Conservation (phyloP, 2,329 filamentous ascomycete species). For the Neonectria punicea region DNA sequence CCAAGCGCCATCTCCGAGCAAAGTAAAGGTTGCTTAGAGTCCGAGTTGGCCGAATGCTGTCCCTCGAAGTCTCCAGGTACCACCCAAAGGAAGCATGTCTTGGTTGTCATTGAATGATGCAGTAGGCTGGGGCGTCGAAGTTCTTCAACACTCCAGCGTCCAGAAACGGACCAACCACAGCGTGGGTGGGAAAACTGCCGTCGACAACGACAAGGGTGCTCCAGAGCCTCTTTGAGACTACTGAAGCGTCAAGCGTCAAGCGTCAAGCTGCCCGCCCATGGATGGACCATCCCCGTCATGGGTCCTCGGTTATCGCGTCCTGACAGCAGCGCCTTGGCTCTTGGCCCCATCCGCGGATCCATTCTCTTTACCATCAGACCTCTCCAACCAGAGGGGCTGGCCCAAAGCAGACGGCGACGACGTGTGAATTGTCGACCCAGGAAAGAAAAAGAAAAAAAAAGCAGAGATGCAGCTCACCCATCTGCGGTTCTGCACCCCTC, state of each 20-base stretch:
- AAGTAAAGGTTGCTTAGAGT: neutral
- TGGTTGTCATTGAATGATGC: constrained; percentile 24
- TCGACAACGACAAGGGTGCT: constrained; percentile 38
- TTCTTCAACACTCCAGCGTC: constrained; percentile 12
- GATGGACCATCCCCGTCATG: constrained; percentile 19
- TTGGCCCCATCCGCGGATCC: neutral
- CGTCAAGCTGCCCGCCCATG: constrained; percentile 13
- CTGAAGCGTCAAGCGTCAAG: neutral
- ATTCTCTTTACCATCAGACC: neutral
- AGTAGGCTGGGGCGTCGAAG: constrained; percentile 15
- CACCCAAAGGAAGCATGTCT: constrained; percentile 3
- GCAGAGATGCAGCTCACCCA: constrained; percentile 16
- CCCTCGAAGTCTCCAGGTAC: neutral
- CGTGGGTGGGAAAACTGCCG: constrained; percentile 39
- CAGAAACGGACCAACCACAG: constrained; percentile 33
- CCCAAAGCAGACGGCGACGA: constrained; percentile 13
- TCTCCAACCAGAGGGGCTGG: constrained; percentile 2
- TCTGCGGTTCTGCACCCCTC: constrained; percentile 2
- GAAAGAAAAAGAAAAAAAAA: neutral
- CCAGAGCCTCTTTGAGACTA: constrained; percentile 24
- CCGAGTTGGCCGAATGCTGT: constrained; percentile 9
- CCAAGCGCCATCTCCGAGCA: neutral
- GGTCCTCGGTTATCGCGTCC: constrained; percentile 40
- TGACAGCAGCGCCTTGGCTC: constrained; percentile 7
- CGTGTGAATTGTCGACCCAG: neutral